A percentile compares a stretch with the other conserved stretches of the same genome.
phyloP scores from a whole-genome alignment of 2,329 filamentous ascomycete genomes.

The Sclerotinia spermophila region DNA sequence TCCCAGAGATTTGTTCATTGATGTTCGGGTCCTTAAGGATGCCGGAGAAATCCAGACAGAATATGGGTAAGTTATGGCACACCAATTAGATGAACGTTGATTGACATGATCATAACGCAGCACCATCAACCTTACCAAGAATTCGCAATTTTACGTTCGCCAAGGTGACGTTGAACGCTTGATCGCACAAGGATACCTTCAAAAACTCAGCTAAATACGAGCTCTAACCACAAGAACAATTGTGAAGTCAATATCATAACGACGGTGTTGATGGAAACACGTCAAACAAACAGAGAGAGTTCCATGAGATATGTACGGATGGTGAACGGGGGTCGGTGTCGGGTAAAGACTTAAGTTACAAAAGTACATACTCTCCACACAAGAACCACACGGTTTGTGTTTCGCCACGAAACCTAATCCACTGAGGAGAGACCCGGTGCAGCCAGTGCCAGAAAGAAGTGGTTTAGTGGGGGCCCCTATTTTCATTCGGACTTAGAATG shows the following conservation, averaged over 20 bases:
- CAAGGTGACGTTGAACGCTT: conserved; percentile 93
- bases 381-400: background rate
- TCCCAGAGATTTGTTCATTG: conserved; percentile 93
- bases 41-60: conserved; percentile 98
- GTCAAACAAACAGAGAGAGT: background rate
- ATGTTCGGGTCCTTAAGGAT: conserved; percentile 92
- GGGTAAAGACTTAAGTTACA: background rate
- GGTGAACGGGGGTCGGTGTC: background rate
- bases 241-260: background rate
- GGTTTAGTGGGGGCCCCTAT: conserved; percentile 4
- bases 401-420: conserved; percentile 9
- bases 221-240: background rate
- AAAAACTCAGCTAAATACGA: conserved; percentile 69
- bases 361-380: background rate
- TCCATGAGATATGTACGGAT: background rate
- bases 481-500: background rate
- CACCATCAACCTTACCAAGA: conserved; percentile 93
- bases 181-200: conserved; percentile 91
- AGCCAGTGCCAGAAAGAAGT: conserved; percentile 18
- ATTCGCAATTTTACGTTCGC: conserved; percentile 95
- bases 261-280: background rate
- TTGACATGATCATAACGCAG: conserved; percentile 44
- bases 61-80: conserved; percentile 69
- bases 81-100: conserved; percentile 15
- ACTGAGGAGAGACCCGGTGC: conserved; percentile 8